Conservation (phyloP, 495 filamentous ascomycete genomes). For the Tuber microsphaerosporum region DNA sequence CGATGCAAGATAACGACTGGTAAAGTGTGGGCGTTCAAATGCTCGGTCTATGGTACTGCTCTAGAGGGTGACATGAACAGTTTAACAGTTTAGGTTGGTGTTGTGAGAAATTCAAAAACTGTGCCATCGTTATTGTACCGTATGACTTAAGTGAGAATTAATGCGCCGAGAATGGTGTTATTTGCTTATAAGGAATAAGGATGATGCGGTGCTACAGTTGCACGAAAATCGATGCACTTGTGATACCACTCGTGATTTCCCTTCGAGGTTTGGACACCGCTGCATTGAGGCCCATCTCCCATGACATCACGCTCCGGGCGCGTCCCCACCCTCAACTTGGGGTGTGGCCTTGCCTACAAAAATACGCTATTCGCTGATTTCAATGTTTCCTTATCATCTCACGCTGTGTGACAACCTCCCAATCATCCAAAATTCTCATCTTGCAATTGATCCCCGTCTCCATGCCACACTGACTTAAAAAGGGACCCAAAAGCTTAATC, state of each 20-base stretch:
- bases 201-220: background rate
- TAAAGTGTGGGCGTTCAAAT: background rate
- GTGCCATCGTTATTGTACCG: background rate
- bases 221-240: background rate
- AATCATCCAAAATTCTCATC: background rate
- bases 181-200: background rate
- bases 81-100: background rate
- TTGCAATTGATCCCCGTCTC: background rate
- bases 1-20: background rate
- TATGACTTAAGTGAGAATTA: background rate
- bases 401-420: background rate
- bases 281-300: too few relatives aligned
- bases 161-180: background rate
- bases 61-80: background rate
- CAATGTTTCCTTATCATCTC: background rate
- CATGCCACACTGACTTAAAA: background rate
- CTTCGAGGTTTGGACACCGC: background rate
- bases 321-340: too few relatives aligned
- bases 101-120: background rate
- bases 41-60: background rate
- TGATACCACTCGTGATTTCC: background rate
- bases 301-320: background rate
- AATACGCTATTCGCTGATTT: background rate
- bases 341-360: too few relatives aligned
- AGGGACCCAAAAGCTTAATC: background rate